Base-by-base conservation (phyloP, 2,329 filamentous ascomycete species). In the Ilyonectria robusta region DNA sequence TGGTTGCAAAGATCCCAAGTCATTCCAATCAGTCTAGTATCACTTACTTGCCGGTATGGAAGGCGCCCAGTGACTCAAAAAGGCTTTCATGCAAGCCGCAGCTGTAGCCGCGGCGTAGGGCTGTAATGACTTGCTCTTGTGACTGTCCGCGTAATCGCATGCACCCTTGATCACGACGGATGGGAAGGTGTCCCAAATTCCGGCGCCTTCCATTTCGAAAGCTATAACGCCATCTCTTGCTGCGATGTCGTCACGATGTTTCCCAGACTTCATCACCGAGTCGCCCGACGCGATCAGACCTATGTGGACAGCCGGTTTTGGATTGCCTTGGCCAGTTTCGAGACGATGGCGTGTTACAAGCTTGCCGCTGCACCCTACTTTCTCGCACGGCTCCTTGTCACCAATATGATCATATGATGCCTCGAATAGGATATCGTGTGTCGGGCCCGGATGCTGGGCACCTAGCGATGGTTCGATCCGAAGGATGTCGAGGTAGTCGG, bases 101-200 rank as follows among this genome's bases (percentile, higher is more conserved):
- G 71, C 70, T 1, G 66, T 65, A 3, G 65, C 56, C 4, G 71
- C 68, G 9, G 68, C 66, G 31, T 67, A 71, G 1, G 42, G 44
- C 37, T 72, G 68, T 68, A 70, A 72, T 2, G 19, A 11, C 21
- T 70, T 72, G 2, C 46, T 66, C 66, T 82, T 81, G 66, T 83
- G 81, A 31, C 78, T 78, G 59, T 83, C 81, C 0, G 79, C 78
- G 62, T 83, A 83, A 70, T 83, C 79, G 60, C 78, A 79, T 0
- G 81, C 77, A 6, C 79, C 78, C 54, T 80, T 81, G 62, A 83
- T 78, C 5, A 82, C 72, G 1, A 82, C 54, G 31, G 68, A 77
- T 0, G 76, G 75, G 8, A 79, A 78, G 69, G 77, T 78, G 54
- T 76, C 76, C 75, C 74, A 79, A 1, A 77, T 62, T 0, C 79